A percentile compares a stretch with the other conserved stretches of the same genome.
phyloP scores from a whole-genome alignment of 495 filamentous ascomycete species.

The Penicillium lividum region DNA sequence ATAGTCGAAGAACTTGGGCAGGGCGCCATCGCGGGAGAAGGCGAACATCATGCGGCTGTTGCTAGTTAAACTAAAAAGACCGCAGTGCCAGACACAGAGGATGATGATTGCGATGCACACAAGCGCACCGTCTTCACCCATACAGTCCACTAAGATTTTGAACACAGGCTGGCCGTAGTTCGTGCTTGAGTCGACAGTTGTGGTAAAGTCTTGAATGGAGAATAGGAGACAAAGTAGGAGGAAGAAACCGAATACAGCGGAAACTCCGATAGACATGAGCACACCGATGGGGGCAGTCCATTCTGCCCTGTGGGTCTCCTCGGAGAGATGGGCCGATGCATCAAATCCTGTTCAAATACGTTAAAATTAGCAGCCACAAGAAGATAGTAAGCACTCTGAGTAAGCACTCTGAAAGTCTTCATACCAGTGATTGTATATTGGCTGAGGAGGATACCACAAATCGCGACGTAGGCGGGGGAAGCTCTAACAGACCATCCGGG shows the following conservation, averaged over 20 bases:
- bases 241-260: background rate
- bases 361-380: background rate
- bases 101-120: slow-evolving; percentile 2
- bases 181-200: background rate
- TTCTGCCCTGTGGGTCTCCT: background rate
- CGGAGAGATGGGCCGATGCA: slow-evolving; percentile 1
- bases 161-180: background rate
- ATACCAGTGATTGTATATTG: slow-evolving; percentile 3
- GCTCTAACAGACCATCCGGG: slow-evolving; percentile 1
- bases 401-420: too few species aligned
- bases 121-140: slow-evolving; percentile 1
- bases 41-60: slow-evolving; percentile 3
- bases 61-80: background rate
- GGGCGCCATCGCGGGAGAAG: background rate
- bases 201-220: background rate
- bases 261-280: background rate
- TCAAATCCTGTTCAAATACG: background rate
- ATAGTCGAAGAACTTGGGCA: background rate
- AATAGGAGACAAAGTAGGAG: background rate
- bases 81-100: slow-evolving; percentile 1
- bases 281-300: background rate
- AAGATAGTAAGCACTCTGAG: background rate
- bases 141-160: slow-evolving; percentile 1
- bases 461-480: background rate
- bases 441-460: slow-evolving; percentile 1